These are phyloP conservation scores for Colletotrichum sp. DNA, from an alignment of 2,329 filamentous ascomycete species.

Conservation along the genomic window DNA sequence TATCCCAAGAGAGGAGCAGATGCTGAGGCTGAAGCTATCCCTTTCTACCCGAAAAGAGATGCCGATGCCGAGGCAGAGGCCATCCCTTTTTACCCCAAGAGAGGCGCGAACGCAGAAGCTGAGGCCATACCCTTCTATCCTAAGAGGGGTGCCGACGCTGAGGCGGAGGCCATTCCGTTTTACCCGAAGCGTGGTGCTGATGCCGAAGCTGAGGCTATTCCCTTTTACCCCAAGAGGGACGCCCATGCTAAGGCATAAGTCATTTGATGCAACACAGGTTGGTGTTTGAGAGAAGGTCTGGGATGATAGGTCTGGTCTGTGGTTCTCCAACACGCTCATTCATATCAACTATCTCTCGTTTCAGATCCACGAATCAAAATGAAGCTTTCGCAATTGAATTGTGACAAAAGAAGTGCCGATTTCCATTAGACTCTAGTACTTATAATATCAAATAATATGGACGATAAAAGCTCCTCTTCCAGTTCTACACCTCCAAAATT, in stretches of 20 bases:
- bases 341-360: neutral
- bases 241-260: neutral
- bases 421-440: too few species aligned
- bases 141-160: neutral
- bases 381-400: neutral
- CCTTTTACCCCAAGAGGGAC: neutral
- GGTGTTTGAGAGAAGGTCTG: too few species aligned
- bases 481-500: too few species aligned
- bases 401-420: neutral
- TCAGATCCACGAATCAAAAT: neutral
- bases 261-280: neutral
- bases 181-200: neutral
- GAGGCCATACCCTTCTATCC: neutral
- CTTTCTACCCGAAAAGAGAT: neutral
- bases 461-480: accelerated
- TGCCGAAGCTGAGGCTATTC: neutral
- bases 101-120: neutral
- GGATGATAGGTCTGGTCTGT: too few species aligned
- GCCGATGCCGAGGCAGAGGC: neutral
- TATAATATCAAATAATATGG: too few species aligned
- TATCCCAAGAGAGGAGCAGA: neutral
- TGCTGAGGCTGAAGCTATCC: neutral
- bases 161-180: neutral
- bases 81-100: neutral
- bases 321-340: neutral